Conservation (phyloP, 148 eudicot genomes). For the Heliamphora exappendiculata region DNA sequence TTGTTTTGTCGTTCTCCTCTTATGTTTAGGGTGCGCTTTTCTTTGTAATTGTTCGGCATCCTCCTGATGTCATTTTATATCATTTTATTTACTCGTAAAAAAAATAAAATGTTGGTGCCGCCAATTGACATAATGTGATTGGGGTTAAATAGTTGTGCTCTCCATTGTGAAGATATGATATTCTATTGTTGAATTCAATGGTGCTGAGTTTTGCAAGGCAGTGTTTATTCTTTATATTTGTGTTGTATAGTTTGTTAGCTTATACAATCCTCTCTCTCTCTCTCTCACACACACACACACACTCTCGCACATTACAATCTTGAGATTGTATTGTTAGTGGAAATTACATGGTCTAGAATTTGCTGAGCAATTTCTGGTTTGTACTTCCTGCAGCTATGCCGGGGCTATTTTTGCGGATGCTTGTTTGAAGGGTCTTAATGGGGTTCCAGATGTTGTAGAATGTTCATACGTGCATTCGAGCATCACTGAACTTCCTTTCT, state of each 20-base stretch:
- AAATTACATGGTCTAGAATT: neutral
- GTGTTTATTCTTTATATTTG: neutral
- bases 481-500: constrained; percentile 75
- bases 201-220: neutral
- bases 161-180: neutral
- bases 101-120: no score
- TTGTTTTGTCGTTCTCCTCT: no score
- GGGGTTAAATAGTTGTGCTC: neutral
- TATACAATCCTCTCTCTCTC: neutral
- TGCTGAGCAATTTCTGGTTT: constrained; percentile 4
- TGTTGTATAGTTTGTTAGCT: neutral
- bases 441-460: constrained; percentile 92
- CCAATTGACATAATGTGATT: no score
- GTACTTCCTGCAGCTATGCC: constrained; percentile 55
- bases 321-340: neutral
- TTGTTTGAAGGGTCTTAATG: constrained; percentile 95
- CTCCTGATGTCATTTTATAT: no score
- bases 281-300: neutral
- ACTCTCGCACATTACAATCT: neutral
- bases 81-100: no score
- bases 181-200: neutral
- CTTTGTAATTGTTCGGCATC: no score
- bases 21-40: no score
- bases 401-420: constrained; percentile 98
- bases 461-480: constrained; percentile 83